Evolutionary conservation across 768 basidiomycete genomes (phyloP).

Genomic region (Termitomyces heimii): DNA sequence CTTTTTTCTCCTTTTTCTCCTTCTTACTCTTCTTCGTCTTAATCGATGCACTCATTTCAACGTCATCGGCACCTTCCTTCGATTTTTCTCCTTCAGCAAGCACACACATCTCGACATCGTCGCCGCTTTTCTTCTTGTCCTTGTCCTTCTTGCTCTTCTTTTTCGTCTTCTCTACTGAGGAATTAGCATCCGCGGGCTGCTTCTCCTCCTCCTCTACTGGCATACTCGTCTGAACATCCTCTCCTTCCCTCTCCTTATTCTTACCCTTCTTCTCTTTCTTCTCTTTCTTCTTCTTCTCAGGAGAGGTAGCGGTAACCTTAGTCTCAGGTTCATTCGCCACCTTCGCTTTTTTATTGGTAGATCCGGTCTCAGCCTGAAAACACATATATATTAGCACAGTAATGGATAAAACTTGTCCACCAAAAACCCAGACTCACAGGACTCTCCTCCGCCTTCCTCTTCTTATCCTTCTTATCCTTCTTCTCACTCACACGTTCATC

Average conservation of each 20-base stretch:
- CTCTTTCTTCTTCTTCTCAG: conserved; percentile 26
- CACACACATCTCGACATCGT: conserved; percentile 11
- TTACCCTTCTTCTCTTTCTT: conserved; percentile 25
- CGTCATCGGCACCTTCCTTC: conserved; percentile 9
- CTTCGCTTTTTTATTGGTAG: conserved; percentile 26
- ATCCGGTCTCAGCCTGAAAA: conserved; percentile 4
- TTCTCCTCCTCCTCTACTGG: conserved; percentile 13
- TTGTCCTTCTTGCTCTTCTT: conserved; percentile 12
- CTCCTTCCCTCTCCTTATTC: conserved; percentile 15
- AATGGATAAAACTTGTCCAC: not conserved
- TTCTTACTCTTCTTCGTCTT: conserved; percentile 10
- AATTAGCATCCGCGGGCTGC: conserved; percentile 11
- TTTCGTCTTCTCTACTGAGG: conserved; percentile 12
- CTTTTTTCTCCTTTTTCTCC: conserved; percentile 19
- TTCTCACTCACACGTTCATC: conserved; percentile 8
- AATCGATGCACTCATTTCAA: conserved; percentile 6
- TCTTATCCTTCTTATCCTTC: conserved; percentile 28
- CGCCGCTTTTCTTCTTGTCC: conserved; percentile 13
- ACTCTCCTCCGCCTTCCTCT: conserved; percentile 27
- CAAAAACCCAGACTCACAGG: conserved; percentile 11
- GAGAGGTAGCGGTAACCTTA: conserved; percentile 9
- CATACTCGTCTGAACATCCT: conserved; percentile 7
- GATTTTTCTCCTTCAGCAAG: conserved; percentile 16
- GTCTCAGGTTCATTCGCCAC: conserved; percentile 7
- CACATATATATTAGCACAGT: not conserved